Base-by-base conservation (phyloP, 176 grass and related monocot species). In the barley (Hordeum vulgare) region DNA sequence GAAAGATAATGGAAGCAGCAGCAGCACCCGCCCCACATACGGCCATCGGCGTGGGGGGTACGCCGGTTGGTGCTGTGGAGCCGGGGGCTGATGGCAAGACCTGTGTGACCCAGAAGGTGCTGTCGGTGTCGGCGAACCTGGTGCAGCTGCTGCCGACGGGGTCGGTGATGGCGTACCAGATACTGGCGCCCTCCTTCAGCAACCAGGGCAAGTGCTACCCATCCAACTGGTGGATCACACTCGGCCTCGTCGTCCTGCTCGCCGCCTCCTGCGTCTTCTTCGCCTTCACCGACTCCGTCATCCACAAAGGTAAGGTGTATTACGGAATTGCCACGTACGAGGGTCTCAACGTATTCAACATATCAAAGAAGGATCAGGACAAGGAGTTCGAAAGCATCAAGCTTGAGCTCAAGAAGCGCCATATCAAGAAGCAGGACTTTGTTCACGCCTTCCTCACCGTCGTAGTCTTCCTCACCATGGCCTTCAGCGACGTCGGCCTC, bases 241-340 rank as follows among this genome's bases (percentile, higher is more conserved):
- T 65, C 0, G 62, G 28, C 15, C 62, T 65, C 28, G 14, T 65
- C 62, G 3, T 33, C 62, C 13, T 7, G 2, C 61, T 65, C 62
- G 28, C 62, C 51, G 31, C 60, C 68, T 56, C 87, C 29, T 92
- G 87, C 24, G 3, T 81, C 25, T 21, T 90, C 54, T 75, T 87
- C 45, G 53, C 80, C 81, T 75, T 93, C 84, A 93, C 87, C 39
- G 91, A 93, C 70, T 69, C 58, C 61, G 21, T 93, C 14, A 2
- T 61, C 42, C 53, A 33, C 10, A 54, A 85, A 17, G 75, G 80
- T 14, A 89, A 85, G 76, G 65, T 82, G 53, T 87, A 90, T 84
- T 81, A 85, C 7, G 91, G 91, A 41, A 1, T 93, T 10, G 91
- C 91, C 3, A 81, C 77, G 1, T 62, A 71, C 9, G 24, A 21